Evolutionary conservation across 306 rosid species (phyloP).

Genomic region (Acacia melanoxylon): DNA sequence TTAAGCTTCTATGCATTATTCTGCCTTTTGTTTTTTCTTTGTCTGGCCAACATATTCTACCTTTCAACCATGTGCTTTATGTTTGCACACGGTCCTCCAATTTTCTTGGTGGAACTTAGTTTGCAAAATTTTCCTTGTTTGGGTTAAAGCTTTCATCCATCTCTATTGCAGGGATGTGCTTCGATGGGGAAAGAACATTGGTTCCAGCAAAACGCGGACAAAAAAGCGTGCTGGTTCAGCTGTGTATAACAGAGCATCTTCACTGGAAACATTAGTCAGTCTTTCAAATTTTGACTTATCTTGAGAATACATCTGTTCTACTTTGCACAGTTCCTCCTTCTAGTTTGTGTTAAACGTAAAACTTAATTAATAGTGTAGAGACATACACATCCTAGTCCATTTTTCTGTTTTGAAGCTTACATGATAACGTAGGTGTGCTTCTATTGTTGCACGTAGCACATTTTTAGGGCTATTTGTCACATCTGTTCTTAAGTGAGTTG

Average conservation of each 20-base stretch:
- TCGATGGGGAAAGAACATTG: conserved; percentile 88
- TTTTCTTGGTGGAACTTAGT: not conserved
- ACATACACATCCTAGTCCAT: not conserved
- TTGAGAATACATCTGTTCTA: not conserved
- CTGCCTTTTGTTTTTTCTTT: not conserved
- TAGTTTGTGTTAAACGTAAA: conserved; percentile 7
- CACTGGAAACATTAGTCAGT: conserved; percentile 84
- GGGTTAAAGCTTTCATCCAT: conserved; percentile 23
- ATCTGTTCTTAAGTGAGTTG: conserved; percentile 12
- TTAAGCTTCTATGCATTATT: not conserved
- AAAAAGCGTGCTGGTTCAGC: conserved; percentile 88
- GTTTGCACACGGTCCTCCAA: not conserved
- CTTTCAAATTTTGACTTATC: conserved; percentile 29
- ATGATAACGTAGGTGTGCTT: not conserved
- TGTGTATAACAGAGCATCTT: conserved; percentile 88
- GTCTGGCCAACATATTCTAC: not conserved
- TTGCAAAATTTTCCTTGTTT: conserved; percentile 9
- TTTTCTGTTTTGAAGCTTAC: not conserved
- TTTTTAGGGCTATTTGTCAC: conserved; percentile 1
- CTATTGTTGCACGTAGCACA: not conserved
- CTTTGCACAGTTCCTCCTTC: conserved; percentile 12
- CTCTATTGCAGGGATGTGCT: conserved; percentile 70
- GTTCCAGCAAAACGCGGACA: conserved; percentile 69
- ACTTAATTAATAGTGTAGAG: not conserved
- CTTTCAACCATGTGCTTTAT: not conserved